Evolutionary conservation across 108 stramenopile species (phyloP).

Genomic region (Hondaea fermentalgiana): DNA sequence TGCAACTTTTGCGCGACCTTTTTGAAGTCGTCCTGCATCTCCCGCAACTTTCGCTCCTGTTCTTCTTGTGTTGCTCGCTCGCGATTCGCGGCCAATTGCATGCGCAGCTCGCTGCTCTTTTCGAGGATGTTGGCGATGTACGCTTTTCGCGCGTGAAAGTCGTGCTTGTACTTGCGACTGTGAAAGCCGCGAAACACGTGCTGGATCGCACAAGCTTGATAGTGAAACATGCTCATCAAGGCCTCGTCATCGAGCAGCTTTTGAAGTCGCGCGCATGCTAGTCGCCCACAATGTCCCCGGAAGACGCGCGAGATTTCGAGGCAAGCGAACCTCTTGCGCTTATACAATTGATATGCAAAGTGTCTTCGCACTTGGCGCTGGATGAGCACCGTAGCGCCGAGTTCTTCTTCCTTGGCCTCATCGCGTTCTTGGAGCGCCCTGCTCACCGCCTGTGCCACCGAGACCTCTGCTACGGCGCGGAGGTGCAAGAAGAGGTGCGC

Average conservation of each 20-base stretch:
- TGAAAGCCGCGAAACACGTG: conserved; percentile 40
- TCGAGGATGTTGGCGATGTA: conserved; percentile 38
- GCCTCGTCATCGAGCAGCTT: not conserved
- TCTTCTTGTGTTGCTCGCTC: conserved; percentile 26
- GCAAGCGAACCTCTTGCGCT: not conserved
- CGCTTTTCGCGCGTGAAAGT: conserved; percentile 28
- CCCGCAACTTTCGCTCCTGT: not conserved
- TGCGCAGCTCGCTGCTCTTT: conserved; percentile 30
- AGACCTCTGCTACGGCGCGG: not conserved
- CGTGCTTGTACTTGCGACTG: conserved; percentile 42
- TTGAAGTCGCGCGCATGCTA: not conserved
- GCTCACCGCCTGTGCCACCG: not conserved
- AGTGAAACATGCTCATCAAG: conserved; percentile 31
- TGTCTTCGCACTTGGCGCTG: not conserved
- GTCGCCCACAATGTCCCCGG: not conserved
- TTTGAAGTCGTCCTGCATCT: conserved; percentile 27
- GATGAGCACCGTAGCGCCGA: not conserved
- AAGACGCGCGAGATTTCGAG: not conserved
- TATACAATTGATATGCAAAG: not conserved
- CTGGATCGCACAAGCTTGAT: conserved; percentile 37
- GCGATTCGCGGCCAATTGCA: conserved; percentile 19
- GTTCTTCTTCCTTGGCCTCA: not conserved
- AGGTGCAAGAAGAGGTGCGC: not conserved
- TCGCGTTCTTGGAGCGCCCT: not conserved
- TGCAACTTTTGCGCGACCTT: conserved; percentile 42